A percentile compares a stretch with the other conserved stretches of the same genome.
Conservation (phyloP, 2,329 filamentous ascomycete species). For the Knoxdaviesia capensis region DNA sequence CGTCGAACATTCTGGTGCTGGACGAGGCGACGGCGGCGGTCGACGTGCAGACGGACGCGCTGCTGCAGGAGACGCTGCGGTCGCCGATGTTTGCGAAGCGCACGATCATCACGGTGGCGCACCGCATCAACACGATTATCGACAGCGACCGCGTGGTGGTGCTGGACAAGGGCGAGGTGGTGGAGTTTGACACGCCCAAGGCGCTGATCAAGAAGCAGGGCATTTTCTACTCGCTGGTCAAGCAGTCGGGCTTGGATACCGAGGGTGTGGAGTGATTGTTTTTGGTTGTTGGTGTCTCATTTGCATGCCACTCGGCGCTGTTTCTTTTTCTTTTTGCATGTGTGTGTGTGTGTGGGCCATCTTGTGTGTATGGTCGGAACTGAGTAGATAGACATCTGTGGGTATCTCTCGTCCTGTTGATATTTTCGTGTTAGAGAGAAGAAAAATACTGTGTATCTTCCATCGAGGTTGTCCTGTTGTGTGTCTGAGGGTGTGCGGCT, state of each 20-base stretch:
- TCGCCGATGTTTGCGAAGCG: constrained; percentile 61
- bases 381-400: too few relatives aligned
- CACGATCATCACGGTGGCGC: constrained; percentile 95
- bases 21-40: constrained; percentile 83
- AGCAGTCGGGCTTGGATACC: constrained; percentile 59
- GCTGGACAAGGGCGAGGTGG: constrained; percentile 72
- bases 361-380: too few relatives aligned
- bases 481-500: too few relatives aligned
- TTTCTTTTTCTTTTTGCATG: background rate
- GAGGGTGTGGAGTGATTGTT: constrained; percentile 11
- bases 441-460: too few relatives aligned
- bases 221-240: constrained; percentile 76
- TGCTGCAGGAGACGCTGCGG: constrained; percentile 43
- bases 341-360: too few relatives aligned
- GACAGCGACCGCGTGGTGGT: constrained; percentile 80
- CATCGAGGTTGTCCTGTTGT: too few relatives aligned
- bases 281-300: too few relatives aligned
- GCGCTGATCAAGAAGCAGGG: constrained; percentile 59
- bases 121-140: constrained; percentile 94
- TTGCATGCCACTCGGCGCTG: background rate
- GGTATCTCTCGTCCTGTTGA: too few relatives aligned
- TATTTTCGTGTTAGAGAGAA: too few relatives aligned
- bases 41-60: constrained; percentile 46
- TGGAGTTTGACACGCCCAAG: constrained; percentile 77
- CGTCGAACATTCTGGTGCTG: constrained; percentile 89